Percentiles rank a stretch among this genome's conserved stretches.
Evolutionary conservation across 495 filamentous ascomycete species (phyloP).

Genomic region (Hypomontagnella submonticulosa): DNA sequence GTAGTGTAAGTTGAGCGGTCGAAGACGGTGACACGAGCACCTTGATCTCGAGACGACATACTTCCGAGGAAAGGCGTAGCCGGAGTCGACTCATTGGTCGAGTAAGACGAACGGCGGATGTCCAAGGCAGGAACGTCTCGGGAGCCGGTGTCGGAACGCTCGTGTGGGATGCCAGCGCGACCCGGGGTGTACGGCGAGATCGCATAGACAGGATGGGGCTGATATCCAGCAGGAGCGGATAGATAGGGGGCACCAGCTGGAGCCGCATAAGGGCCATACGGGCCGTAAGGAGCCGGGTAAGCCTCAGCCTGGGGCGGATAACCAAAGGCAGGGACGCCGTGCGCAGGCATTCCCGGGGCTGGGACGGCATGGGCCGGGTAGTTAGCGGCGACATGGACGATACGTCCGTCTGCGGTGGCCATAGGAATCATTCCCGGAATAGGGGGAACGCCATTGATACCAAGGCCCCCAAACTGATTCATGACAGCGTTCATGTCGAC

Average conservation of each 20-base stretch:
- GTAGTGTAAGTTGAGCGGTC: slow-evolving; percentile 71
- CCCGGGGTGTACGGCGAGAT: slow-evolving; percentile 63
- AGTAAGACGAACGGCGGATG: slow-evolving; percentile 72
- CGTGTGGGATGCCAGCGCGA: slow-evolving; percentile 51
- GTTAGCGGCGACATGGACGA: slow-evolving; percentile 47
- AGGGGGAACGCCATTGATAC: slow-evolving; percentile 37
- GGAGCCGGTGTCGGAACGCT: slow-evolving; percentile 52
- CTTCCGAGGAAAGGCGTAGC: slow-evolving; percentile 68
- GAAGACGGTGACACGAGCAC: slow-evolving; percentile 64
- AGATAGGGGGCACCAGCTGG: slow-evolving; percentile 38
- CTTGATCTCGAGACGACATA: slow-evolving; percentile 62
- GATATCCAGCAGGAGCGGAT: slow-evolving; percentile 32
- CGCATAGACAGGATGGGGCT: slow-evolving; percentile 44
- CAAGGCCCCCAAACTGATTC: slow-evolving; percentile 44
- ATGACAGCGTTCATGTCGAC: slow-evolving; percentile 49
- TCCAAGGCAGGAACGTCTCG: slow-evolving; percentile 67
- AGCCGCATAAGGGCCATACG: slow-evolving; percentile 23
- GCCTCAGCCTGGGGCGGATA: slow-evolving; percentile 41
- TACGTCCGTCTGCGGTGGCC: slow-evolving; percentile 51
- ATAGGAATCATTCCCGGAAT: slow-evolving; percentile 43
- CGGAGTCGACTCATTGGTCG: slow-evolving; percentile 75
- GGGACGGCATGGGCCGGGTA: slow-evolving; percentile 37
- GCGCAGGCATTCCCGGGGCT: slow-evolving; percentile 34
- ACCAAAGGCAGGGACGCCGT: slow-evolving; percentile 39
- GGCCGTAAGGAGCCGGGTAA: slow-evolving; percentile 30